A percentile compares a stretch with the other conserved stretches of the same genome.
phyloP scores from a whole-genome alignment of 176 grass and related monocot species.

The Microstegium vimineum region DNA sequence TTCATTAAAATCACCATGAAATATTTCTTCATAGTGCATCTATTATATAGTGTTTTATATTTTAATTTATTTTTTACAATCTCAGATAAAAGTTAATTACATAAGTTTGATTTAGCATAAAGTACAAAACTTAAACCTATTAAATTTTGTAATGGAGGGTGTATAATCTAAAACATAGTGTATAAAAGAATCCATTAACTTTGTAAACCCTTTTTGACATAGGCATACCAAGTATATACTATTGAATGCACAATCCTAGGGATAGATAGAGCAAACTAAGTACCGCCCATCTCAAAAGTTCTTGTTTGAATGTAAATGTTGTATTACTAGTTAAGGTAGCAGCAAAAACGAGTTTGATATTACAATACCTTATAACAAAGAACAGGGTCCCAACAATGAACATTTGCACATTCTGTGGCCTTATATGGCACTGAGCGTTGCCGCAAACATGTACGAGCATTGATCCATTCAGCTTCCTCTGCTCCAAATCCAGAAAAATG shows the following conservation, averaged over 20 bases:
- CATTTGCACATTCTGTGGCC: background rate
- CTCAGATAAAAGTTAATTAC: background rate
- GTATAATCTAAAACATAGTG: background rate
- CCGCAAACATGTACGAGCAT: background rate
- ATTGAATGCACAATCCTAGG: no score
- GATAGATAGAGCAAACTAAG: no score
- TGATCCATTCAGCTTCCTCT: background rate
- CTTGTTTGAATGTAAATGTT: no score
- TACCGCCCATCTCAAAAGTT: no score
- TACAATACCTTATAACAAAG: slow-evolving; percentile 2
- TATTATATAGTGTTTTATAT: background rate
- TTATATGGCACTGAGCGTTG: background rate
- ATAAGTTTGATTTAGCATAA: background rate
- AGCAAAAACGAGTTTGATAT: no score
- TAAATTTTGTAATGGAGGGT: background rate
- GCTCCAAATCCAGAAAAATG: background rate
- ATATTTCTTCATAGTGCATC: background rate
- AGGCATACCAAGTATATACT: background rate
- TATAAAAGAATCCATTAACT: background rate
- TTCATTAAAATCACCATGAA: background rate
- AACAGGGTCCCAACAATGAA: background rate
- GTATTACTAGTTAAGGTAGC: no score
- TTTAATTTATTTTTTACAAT: background rate
- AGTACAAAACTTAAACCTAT: background rate
- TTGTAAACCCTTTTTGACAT: background rate